Conservation (phyloP, 768 basidiomycete species). For the Suillus occidentalis region DNA sequence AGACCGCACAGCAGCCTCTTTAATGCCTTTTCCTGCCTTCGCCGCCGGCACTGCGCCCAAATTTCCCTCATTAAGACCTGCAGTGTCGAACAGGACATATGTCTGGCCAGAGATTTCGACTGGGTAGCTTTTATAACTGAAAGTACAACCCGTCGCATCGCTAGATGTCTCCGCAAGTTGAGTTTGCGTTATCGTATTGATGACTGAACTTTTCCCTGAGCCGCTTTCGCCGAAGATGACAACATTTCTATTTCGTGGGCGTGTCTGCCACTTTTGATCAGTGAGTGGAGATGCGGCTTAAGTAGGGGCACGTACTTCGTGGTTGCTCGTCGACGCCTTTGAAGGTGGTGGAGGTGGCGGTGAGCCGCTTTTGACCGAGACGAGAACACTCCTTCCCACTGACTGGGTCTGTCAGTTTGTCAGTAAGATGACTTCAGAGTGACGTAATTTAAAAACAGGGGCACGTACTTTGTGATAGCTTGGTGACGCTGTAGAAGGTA, state of each 20-base stretch:
- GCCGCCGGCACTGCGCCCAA: conserved; percentile 30
- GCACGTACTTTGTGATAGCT: background rate
- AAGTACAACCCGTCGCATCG: conserved; percentile 36
- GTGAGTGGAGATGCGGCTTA: background rate
- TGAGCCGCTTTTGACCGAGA: background rate
- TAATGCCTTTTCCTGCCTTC: conserved; percentile 28
- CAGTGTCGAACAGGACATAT: conserved; percentile 38
- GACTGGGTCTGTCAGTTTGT: no score
- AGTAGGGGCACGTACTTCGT: background rate
- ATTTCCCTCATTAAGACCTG: conserved; percentile 39
- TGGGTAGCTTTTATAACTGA: conserved; percentile 27
- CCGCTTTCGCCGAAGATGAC: background rate
- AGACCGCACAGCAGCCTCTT: conserved; percentile 26
- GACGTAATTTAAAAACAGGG: background rate
- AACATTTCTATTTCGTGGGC: conserved; percentile 1
- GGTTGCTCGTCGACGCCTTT: background rate
- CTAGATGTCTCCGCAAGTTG: conserved; percentile 32
- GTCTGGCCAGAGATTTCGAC: conserved; percentile 23
- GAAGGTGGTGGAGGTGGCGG: no score
- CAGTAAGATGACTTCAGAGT: background rate
- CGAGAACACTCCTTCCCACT: no score
- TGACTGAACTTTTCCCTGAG: background rate
- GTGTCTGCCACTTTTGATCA: background rate
- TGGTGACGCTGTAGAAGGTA: no score
- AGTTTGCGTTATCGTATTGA: conserved; percentile 33